A percentile compares a stretch with the other conserved stretches of the same genome.
Evolutionary conservation across 306 rosid genomes (phyloP).

Genomic region (Glycine tomentella): DNA sequence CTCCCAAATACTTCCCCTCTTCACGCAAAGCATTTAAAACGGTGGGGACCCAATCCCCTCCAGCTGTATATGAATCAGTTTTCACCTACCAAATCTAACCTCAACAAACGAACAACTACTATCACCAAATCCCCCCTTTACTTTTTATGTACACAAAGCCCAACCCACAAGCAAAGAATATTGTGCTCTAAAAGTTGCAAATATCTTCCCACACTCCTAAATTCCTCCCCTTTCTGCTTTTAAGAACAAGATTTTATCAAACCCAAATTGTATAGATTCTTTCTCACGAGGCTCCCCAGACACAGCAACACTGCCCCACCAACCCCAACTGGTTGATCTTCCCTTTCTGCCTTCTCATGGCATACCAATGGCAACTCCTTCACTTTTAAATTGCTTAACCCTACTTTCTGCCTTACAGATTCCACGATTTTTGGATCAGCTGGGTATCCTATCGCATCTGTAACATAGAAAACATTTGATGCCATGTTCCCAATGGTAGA

Average conservation of each 20-base stretch:
- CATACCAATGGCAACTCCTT: constrained; percentile 71
- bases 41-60: constrained; percentile 36
- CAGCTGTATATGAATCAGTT: constrained; percentile 40
- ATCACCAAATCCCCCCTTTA: constrained; percentile 58
- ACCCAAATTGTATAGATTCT: constrained; percentile 95
- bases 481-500: constrained; percentile 65
- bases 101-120: constrained; percentile 59
- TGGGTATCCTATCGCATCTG: constrained; percentile 73
- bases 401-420: constrained; percentile 79
- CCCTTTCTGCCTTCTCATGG: constrained; percentile 61
- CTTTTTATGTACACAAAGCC: constrained; percentile 73
- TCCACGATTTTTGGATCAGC: constrained; percentile 70
- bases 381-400: constrained; percentile 68
- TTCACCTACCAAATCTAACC: constrained; percentile 72
- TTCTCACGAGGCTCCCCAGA: constrained; percentile 88
- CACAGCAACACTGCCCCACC: constrained; percentile 92
- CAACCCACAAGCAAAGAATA: constrained; percentile 82
- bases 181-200: constrained; percentile 52
- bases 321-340: constrained; percentile 71
- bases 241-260: constrained; percentile 84
- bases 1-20: constrained; percentile 10
- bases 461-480: constrained; percentile 74
- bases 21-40: constrained; percentile 59
- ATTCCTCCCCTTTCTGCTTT: constrained; percentile 47
- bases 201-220: constrained; percentile 49